Base-by-base conservation (phyloP, 331 rosid genomes). In the Quercus phellos region DNA sequence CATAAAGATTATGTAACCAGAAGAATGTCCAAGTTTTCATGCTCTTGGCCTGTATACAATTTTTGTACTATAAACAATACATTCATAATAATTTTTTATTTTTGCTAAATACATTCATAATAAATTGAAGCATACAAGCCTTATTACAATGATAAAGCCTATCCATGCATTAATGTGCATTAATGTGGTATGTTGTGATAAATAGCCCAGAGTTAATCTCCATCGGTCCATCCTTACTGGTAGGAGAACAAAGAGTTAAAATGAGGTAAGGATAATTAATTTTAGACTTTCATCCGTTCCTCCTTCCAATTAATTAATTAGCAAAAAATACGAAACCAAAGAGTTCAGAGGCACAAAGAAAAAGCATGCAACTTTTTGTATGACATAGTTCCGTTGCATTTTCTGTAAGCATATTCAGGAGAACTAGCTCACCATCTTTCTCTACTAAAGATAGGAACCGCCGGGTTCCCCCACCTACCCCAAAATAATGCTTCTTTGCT, bases 401-500 rank as follows among this genome's bases (percentile, higher is more conserved):
- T 21, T 21, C 27, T 5, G 5, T 24, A 14, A 54, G 46, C 43
- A 71, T 51, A 72, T 30, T 77, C 77, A 50, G 24, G 27, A 84
- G 19, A 46, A 71, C 71, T 34, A 35, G 51, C 94, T 89, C 78
- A 90, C 97, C 95, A 66, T 92, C 97, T 83, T 89, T 90, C 78
- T 90, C 98, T 38, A 90, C 89, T 79, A 89, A 75, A 4, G 95
- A 89, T 32, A 92, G 86, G 77, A 94, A 94, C 51, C 82, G 85
- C 1, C 96, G 90, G 35, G 82, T 82, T 74, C 97, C 98, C 51
- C 98, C 98, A 4, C 98, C 98, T 9, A 94, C 98, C 75, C 98
- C 97, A 84, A 94, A 94, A 88, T 94, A 94, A 87, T 94, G 86
- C 85, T 94, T 94, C 88, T 94, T 94, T 35, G 91, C 98, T 1